Evolutionary conservation across 257 asterid genomes (phyloP).

Genomic region (Fraxinus cuspidata): DNA sequence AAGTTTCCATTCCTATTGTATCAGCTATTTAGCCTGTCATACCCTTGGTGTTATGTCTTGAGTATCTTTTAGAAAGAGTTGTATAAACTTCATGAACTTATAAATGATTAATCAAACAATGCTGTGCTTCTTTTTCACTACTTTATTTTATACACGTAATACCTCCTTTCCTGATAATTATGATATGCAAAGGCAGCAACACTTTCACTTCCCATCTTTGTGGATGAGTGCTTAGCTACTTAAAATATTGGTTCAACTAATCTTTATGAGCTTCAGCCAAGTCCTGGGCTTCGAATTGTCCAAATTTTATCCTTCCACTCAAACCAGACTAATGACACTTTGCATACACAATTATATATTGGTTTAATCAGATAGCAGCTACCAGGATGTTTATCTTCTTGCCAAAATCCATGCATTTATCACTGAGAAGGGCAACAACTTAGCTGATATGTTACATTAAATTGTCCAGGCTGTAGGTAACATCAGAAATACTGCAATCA

Average conservation of each 20-base stretch:
- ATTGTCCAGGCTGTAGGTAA: conserved; percentile 15
- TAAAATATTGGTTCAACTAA: background rate
- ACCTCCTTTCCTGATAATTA: conserved; percentile 6
- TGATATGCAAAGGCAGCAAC: conserved; percentile 8
- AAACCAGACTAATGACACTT: conserved; percentile 12
- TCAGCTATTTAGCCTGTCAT: background rate
- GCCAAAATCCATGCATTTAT: background rate
- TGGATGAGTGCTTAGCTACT: background rate
- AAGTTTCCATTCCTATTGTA: conserved; percentile 20
- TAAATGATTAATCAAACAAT: background rate
- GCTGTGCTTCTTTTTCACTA: background rate
- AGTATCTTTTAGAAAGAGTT: background rate
- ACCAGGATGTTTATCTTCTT: conserved; percentile 13
- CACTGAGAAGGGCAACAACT: background rate
- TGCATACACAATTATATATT: background rate
- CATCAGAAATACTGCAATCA: conserved; percentile 16
- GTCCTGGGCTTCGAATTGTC: conserved; percentile 15
- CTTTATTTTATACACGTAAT: background rate
- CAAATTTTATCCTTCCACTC: background rate
- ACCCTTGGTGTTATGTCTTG: background rate
- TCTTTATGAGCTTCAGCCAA: conserved; percentile 14
- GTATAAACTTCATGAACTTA: background rate
- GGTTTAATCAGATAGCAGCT: conserved; percentile 16
- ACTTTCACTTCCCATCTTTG: background rate
- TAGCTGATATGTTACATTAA: conserved; percentile 6